Percentiles rank a stretch among this genome's conserved stretches.
Conservation (phyloP, 176 grass and related monocot genomes). For the Rhynchospora breviuscula region DNA sequence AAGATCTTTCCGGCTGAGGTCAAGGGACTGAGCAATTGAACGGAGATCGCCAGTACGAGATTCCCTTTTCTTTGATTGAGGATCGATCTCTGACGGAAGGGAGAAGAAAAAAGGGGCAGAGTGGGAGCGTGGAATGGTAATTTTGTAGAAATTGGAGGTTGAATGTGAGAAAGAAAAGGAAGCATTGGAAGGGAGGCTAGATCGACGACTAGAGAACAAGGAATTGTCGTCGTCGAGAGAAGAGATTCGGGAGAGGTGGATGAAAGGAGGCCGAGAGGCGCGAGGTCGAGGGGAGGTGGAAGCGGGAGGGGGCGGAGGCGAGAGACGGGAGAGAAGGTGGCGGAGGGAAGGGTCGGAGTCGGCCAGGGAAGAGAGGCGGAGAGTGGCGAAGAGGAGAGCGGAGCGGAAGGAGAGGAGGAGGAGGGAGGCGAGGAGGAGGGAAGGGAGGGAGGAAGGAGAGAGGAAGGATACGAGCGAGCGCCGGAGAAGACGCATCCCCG, state of each 20-base stretch:
- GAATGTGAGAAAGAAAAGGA: conserved; percentile 31
- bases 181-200: conserved; percentile 33
- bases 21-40: conserved; percentile 27
- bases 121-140: conserved; percentile 25
- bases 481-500: conserved; percentile 40
- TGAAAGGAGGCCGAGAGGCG: conserved; percentile 25
- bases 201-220: conserved; percentile 29
- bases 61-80: conserved; percentile 28
- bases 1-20: conserved; percentile 52
- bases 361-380: conserved; percentile 50
- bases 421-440: conserved; percentile 54
- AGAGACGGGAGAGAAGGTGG: conserved; percentile 60
- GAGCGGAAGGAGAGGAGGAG: conserved; percentile 69
- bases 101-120: conserved; percentile 46
- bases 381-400: conserved; percentile 59
- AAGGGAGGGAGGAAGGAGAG: conserved; percentile 45
- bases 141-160: conserved; percentile 38
- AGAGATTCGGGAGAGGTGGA: conserved; percentile 42
- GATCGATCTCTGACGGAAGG: conserved; percentile 38
- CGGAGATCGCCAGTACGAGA: conserved; percentile 36
- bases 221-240: conserved; percentile 38
- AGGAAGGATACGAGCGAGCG: conserved; percentile 41
- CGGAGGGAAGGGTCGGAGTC: conserved; percentile 58
- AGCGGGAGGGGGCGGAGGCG: conserved; percentile 38
- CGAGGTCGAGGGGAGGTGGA: conserved; percentile 39